Evolutionary conservation across 345 rosid species (phyloP).

Genomic region (Rhodamnia argentea): DNA sequence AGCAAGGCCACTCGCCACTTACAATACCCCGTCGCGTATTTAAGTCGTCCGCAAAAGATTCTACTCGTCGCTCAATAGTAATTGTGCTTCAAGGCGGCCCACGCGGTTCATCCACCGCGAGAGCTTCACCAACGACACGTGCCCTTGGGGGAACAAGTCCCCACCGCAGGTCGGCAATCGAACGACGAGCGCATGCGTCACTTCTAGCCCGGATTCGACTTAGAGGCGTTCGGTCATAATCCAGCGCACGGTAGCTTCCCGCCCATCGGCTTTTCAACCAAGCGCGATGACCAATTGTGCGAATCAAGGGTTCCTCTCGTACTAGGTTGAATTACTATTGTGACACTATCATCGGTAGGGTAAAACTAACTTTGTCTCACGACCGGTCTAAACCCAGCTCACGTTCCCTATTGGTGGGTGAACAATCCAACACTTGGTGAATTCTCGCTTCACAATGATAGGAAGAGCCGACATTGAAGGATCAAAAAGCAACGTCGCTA

Average conservation of each 20-base stretch:
- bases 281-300: background rate
- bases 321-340: background rate
- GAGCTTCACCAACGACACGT: slow-evolving; percentile 2
- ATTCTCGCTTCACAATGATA: too few species aligned
- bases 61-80: background rate
- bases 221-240: background rate
- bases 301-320: background rate
- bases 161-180: background rate
- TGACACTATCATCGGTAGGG: background rate
- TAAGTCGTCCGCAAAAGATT: background rate
- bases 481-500: too few species aligned
- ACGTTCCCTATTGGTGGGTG: too few species aligned
- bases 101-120: background rate
- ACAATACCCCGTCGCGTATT: background rate
- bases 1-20: background rate
- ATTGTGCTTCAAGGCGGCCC: slow-evolving; percentile 1
- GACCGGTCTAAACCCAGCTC: too few species aligned
- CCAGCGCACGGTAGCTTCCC: background rate
- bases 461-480: background rate
- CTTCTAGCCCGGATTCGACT: background rate
- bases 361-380: too few species aligned
- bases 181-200: background rate
- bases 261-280: background rate
- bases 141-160: slow-evolving; percentile 1
- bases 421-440: too few species aligned